A percentile compares a stretch with the other conserved stretches of the same genome.
These are phyloP conservation scores for Cryptosporidium meleagridis DNA, from an alignment of 169 alveolate species.

Conservation along the genomic window DNA sequence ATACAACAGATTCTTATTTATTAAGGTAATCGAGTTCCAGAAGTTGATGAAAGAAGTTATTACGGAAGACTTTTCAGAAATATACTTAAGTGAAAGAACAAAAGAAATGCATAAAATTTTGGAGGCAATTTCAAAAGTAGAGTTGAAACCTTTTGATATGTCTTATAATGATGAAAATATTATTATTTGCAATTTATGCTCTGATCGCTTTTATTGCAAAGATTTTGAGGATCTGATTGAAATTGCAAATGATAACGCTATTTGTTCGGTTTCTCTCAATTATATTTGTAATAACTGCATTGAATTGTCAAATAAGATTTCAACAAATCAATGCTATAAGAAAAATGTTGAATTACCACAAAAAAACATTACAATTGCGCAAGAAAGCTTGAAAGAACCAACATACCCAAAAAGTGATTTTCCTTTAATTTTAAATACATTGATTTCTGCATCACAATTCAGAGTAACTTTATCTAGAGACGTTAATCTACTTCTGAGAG, in stretches of 20 bases:
- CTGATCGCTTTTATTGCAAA: neutral
- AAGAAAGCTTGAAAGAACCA: neutral
- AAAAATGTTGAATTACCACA: neutral
- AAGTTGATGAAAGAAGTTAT: neutral
- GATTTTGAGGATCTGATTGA: constrained; percentile 29
- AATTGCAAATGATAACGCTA: neutral
- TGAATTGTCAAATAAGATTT: neutral
- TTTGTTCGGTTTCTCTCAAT: constrained; percentile 29
- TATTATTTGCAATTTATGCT: constrained; percentile 51
- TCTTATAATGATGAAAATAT: neutral
- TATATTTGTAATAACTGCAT: constrained; percentile 20
- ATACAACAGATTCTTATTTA: neutral
- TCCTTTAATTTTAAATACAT: constrained; percentile 27
- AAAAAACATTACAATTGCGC: too few species aligned
- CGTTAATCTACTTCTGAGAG: neutral
- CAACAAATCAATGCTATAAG: too few species aligned
- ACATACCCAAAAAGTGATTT: neutral
- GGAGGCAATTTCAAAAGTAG: neutral
- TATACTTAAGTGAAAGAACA: neutral
- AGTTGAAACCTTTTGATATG: neutral
- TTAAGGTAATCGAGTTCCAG: neutral
- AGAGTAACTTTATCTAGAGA: constrained; percentile 36
- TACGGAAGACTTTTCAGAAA: neutral
- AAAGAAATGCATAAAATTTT: neutral
- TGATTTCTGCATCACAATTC: constrained; percentile 50